Conservation (phyloP, 2,329 filamentous ascomycete species). For the Simplicillium aogashimaense region DNA sequence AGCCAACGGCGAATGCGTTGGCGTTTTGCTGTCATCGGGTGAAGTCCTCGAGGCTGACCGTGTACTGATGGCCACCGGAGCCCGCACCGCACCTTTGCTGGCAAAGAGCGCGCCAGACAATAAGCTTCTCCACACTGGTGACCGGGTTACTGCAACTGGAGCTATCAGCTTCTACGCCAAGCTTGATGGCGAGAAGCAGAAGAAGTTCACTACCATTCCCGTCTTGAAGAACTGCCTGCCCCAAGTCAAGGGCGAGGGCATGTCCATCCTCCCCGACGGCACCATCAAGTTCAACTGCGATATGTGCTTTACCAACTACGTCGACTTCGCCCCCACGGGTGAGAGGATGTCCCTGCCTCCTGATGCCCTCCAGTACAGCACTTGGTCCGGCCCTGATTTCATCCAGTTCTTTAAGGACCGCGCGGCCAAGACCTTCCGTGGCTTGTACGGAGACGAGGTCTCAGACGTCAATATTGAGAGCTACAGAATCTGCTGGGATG, state of each 20-base stretch:
- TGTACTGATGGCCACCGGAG: slow-evolving; percentile 44
- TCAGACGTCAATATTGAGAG: slow-evolving; percentile 27
- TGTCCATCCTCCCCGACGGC: slow-evolving; percentile 34
- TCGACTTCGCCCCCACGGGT: slow-evolving; percentile 33
- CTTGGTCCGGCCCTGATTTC: slow-evolving; percentile 27
- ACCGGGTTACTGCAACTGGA: slow-evolving; percentile 46
- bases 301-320: slow-evolving; percentile 45
- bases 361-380: slow-evolving; percentile 28
- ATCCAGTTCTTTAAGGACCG: slow-evolving; percentile 33
- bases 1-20: slow-evolving; percentile 31
- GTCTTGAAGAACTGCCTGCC: slow-evolving; percentile 38
- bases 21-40: slow-evolving; percentile 38
- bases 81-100: slow-evolving; percentile 44
- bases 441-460: slow-evolving; percentile 30
- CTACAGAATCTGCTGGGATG: slow-evolving; percentile 43
- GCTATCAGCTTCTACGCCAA: slow-evolving; percentile 32
- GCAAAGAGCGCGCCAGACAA: slow-evolving; percentile 38
- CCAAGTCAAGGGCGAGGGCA: slow-evolving; percentile 31
- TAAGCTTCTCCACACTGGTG: slow-evolving; percentile 39
- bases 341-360: slow-evolving; percentile 43
- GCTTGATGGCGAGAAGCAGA: slow-evolving; percentile 30
- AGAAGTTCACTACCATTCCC: slow-evolving; percentile 38
- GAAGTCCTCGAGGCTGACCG: slow-evolving; percentile 37
- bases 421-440: slow-evolving; percentile 25
- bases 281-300: slow-evolving; percentile 54